phyloP scores from a whole-genome alignment of 305 asterid species.

The Petunia hybrid region DNA sequence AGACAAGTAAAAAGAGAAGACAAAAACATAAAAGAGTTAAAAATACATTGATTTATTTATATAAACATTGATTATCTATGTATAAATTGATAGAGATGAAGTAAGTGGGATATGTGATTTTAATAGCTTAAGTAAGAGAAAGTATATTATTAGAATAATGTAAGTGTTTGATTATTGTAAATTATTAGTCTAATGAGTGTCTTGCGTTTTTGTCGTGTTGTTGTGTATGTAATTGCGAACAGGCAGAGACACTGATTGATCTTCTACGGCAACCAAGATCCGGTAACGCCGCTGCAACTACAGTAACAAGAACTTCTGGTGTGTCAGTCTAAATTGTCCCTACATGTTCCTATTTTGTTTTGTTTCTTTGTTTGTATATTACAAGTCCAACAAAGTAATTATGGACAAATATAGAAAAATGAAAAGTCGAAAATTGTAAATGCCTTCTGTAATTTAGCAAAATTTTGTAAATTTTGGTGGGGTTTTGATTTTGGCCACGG shows the following conservation, averaged over 20 bases:
- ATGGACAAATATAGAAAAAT: constrained; percentile 8
- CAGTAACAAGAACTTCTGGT: constrained; percentile 48
- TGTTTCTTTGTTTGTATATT: not conserved
- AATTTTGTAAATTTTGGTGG: constrained; percentile 23
- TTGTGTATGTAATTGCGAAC: constrained; percentile 43
- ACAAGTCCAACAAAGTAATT: constrained; percentile 24
- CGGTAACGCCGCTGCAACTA: constrained; percentile 56
- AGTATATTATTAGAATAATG: constrained; percentile 14
- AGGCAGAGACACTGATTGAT: constrained; percentile 82
- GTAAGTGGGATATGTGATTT: constrained; percentile 6
- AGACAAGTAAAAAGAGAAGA: not conserved
- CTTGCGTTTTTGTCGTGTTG: constrained; percentile 29
- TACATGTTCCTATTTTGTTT: constrained; percentile 39
- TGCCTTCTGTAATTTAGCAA: not conserved
- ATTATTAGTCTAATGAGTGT: not conserved
- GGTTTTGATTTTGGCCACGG: constrained; percentile 15
- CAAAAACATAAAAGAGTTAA: not conserved
- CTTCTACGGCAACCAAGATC: constrained; percentile 89
- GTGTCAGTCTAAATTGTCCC: constrained; percentile 45
- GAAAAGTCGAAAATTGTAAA: constrained; percentile 15
- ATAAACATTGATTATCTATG: no score
- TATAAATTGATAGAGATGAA: not conserved
- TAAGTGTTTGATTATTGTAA: not conserved
- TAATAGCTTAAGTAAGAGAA: not conserved
- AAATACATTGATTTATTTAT: not conserved